Conservation (phyloP, 169 alveolate species). For the Eimeria praecox region DNA sequence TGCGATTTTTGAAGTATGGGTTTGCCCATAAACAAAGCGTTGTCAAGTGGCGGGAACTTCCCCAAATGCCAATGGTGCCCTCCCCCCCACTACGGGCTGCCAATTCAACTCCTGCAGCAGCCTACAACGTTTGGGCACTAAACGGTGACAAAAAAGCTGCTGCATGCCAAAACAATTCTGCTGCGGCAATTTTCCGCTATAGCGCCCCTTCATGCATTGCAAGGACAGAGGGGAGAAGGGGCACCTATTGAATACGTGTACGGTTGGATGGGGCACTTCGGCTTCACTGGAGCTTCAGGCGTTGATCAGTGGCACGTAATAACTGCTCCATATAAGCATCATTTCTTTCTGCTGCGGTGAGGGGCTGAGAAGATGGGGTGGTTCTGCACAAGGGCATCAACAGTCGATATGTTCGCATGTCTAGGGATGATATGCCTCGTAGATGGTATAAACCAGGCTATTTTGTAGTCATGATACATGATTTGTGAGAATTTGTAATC, state of each 20-base stretch:
- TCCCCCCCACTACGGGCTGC: neutral
- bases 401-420: neutral
- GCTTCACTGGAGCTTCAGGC: conserved; percentile 54
- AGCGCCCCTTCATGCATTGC: neutral
- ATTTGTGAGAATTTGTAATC: neutral
- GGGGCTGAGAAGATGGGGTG: conserved; percentile 66
- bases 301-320: conserved; percentile 47
- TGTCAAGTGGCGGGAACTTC: neutral
- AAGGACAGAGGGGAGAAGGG: neutral
- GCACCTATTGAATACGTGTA: neutral
- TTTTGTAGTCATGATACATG: neutral
- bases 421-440: neutral
- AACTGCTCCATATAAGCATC: conserved; percentile 66
- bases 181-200: neutral
- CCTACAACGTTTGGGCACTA: neutral
- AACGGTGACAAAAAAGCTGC: neutral
- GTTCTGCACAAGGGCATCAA: conserved; percentile 26
- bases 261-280: neutral
- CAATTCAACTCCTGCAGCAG: neutral
- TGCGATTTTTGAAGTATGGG: neutral
- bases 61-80: neutral
- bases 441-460: neutral
- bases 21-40: neutral
- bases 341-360: conserved; percentile 59
- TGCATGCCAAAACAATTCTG: conserved; percentile 3